Conservation (phyloP, 805 yeast species). For the Hanseniaspora clermontiae region DNA sequence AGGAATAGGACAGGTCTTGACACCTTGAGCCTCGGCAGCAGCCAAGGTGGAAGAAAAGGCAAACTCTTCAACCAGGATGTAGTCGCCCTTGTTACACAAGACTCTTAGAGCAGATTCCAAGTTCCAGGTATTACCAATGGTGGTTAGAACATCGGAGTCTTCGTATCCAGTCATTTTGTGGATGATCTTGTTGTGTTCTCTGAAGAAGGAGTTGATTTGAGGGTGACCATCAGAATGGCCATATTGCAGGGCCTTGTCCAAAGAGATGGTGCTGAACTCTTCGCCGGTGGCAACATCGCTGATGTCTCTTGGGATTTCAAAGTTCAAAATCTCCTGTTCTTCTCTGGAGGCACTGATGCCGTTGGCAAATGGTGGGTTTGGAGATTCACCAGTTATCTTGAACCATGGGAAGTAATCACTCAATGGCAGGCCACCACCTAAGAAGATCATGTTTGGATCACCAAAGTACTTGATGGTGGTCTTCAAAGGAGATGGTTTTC, state of each 20-base stretch:
- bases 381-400: slow-evolving; percentile 53
- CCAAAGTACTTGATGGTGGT: slow-evolving; percentile 65
- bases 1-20: slow-evolving; percentile 55
- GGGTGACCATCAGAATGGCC: slow-evolving; percentile 76
- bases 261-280: slow-evolving; percentile 49
- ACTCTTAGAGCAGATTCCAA: slow-evolving; percentile 77
- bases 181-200: slow-evolving; percentile 55
- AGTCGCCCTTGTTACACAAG: slow-evolving; percentile 64
- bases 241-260: slow-evolving; percentile 81
- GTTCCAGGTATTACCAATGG: slow-evolving; percentile 81
- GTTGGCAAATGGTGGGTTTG: slow-evolving; percentile 63
- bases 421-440: slow-evolving; percentile 93
- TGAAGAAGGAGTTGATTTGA: slow-evolving; percentile 53
- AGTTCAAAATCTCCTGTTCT: slow-evolving; percentile 22
- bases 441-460: slow-evolving; percentile 66
- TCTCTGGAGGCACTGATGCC: slow-evolving; percentile 61
- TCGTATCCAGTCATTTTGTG: slow-evolving; percentile 34
- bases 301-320: slow-evolving; percentile 24
- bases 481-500: slow-evolving; percentile 72
- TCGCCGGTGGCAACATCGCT: slow-evolving; percentile 28
- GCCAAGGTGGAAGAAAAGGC: slow-evolving; percentile 78
- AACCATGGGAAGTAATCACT: slow-evolving; percentile 90
- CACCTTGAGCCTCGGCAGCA: slow-evolving; percentile 61
- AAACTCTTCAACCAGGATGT: slow-evolving; percentile 70
- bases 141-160: slow-evolving; percentile 61